Evolutionary conservation across 345 rosid species (phyloP).

Genomic region (Draba incana): DNA sequence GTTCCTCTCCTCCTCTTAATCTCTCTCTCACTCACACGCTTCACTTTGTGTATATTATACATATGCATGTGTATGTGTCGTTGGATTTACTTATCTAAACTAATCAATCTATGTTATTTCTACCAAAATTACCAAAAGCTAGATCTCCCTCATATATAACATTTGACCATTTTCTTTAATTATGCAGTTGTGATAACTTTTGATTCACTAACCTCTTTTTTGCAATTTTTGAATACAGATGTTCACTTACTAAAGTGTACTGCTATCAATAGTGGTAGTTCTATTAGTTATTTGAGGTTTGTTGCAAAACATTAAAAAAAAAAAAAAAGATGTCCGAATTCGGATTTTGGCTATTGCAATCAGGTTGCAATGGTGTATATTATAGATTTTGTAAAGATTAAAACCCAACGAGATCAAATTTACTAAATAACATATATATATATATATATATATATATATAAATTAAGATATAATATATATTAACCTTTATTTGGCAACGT

Average conservation of each 20-base stretch:
- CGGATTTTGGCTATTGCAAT: background rate
- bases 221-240: slow-evolving; percentile 15
- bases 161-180: background rate
- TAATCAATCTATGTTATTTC: slow-evolving; percentile 36
- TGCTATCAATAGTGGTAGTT: background rate
- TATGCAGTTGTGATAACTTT: background rate
- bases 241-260: background rate
- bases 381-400: too few relatives aligned
- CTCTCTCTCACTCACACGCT: slow-evolving; percentile 12
- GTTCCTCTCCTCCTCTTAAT: slow-evolving; percentile 30
- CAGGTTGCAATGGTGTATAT: too few relatives aligned
- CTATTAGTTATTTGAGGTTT: background rate
- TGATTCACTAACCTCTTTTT: slow-evolving; percentile 4
- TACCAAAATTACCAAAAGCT: slow-evolving; percentile 2
- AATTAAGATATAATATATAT: too few relatives aligned
- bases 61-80: slow-evolving; percentile 31
- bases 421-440: background rate
- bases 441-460: background rate
- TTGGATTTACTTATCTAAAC: background rate
- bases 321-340: background rate
- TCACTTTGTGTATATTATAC: background rate
- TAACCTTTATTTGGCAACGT: too few relatives aligned
- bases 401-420: background rate
- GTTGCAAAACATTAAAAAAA: background rate
- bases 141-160: slow-evolving; percentile 3